phyloP scores from a whole-genome alignment of 2,329 filamentous ascomycete genomes.

The Aaosphaeria arxii region DNA sequence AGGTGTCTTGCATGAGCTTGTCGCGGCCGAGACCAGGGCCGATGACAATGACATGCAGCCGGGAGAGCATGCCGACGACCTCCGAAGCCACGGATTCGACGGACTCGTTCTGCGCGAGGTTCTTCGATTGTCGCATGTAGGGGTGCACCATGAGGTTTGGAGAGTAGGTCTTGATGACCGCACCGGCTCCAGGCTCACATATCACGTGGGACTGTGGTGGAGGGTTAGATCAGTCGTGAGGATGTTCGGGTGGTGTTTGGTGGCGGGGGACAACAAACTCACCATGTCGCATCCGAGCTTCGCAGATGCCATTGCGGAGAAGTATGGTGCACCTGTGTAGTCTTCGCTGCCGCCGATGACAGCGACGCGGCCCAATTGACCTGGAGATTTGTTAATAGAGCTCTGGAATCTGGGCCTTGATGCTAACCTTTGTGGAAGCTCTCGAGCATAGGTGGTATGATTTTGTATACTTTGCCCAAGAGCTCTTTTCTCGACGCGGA shows the following conservation, averaged over 20 bases:
- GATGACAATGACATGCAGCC: slow-evolving; percentile 88
- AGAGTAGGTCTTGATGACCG: slow-evolving; percentile 95
- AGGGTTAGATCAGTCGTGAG: background rate
- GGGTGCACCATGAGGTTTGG: slow-evolving; percentile 99
- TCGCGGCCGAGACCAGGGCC: slow-evolving; percentile 91
- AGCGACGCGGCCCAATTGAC: slow-evolving; percentile 85
- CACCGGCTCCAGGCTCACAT: slow-evolving; percentile 80
- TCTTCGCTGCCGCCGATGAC: slow-evolving; percentile 95
- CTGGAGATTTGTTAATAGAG: slow-evolving; percentile 45
- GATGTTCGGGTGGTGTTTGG: background rate
- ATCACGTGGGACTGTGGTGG: slow-evolving; percentile 77
- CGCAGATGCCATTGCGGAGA: slow-evolving; percentile 95
- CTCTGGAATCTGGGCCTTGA: background rate
- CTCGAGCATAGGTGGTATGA: slow-evolving; percentile 92
- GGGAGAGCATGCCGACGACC: slow-evolving; percentile 76
- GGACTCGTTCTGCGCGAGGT: slow-evolving; percentile 53
- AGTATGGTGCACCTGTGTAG: slow-evolving; percentile 96
- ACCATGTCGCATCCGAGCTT: slow-evolving; percentile 90
- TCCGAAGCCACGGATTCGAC: slow-evolving; percentile 62
- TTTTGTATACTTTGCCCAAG: slow-evolving; percentile 76
- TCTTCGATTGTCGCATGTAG: slow-evolving; percentile 76
- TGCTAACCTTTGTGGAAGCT: slow-evolving; percentile 86
- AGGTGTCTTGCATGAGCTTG: slow-evolving; percentile 83
- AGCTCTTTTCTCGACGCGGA: slow-evolving; percentile 69
- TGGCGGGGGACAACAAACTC: slow-evolving; percentile 16